Conservation (phyloP, 2,329 filamentous ascomycete genomes). For the Helminthosporium solani region DNA sequence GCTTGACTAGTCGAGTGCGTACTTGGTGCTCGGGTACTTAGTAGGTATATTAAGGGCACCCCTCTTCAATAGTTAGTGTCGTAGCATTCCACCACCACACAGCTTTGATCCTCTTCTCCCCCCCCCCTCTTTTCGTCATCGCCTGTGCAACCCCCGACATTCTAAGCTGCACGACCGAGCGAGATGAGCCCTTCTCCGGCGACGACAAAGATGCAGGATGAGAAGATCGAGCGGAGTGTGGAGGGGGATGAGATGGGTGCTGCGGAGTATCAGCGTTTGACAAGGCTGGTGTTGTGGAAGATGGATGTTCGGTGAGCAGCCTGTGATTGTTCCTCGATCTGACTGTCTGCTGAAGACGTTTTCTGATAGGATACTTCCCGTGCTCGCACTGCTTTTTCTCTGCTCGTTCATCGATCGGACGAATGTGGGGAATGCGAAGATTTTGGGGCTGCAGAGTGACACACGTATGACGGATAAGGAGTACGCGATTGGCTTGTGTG, state of each 20-base stretch:
- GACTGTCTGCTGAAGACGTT: constrained; percentile 3
- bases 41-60: too few species aligned
- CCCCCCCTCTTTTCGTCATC: too few species aligned
- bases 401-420: constrained; percentile 68
- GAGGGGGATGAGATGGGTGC: constrained; percentile 17
- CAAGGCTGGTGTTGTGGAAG: constrained; percentile 51
- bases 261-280: constrained; percentile 12
- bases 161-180: too few species aligned
- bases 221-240: constrained; percentile 23
- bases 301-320: constrained; percentile 51
- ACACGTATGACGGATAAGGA: constrained; percentile 58
- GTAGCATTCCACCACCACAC: too few species aligned
- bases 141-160: too few species aligned
- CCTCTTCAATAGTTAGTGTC: too few species aligned
- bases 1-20: too few species aligned
- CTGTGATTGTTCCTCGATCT: not conserved
- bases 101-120: too few species aligned
- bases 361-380: constrained; percentile 56
- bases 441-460: constrained; percentile 62
- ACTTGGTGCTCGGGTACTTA: too few species aligned
- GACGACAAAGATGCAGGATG: constrained; percentile 39
- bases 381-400: constrained; percentile 64
- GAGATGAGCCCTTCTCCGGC: too few species aligned
- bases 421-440: constrained; percentile 72
- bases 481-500: constrained; percentile 64